These are phyloP conservation scores for Verticillium albo-atrum DNA, from an alignment of 2,329 filamentous ascomycete genomes.

Conservation along the genomic window DNA sequence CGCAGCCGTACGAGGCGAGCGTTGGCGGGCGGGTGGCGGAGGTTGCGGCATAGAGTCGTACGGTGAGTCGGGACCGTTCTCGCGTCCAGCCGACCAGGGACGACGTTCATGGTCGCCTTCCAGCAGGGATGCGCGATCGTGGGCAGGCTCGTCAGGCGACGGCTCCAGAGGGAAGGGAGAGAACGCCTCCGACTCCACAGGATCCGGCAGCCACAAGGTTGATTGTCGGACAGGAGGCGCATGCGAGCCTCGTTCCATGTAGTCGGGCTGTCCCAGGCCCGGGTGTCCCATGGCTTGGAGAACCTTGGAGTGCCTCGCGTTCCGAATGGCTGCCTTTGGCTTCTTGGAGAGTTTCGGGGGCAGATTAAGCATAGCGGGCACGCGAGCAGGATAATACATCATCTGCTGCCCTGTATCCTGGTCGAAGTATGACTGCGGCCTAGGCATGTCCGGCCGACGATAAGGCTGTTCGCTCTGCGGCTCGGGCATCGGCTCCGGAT, in stretches of 20 bases:
- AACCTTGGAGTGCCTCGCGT: conserved; percentile 70
- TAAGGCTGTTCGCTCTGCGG: conserved; percentile 3
- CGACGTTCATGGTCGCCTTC: not conserved
- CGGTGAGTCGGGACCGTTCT: not conserved
- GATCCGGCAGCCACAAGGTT: conserved; percentile 43
- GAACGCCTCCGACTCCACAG: conserved; percentile 30
- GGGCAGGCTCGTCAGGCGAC: conserved; percentile 11
- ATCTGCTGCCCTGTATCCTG: conserved; percentile 70
- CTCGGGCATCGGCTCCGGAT: conserved; percentile 14
- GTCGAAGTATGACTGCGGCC: conserved; percentile 56
- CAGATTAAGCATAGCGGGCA: conserved; percentile 88
- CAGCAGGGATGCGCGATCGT: conserved; percentile 1
- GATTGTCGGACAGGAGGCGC: conserved; percentile 22
- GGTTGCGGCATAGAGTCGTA: conserved; percentile 5
- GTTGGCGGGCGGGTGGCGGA: conserved; percentile 14
- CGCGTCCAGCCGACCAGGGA: not conserved
- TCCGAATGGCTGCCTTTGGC: conserved; percentile 58
- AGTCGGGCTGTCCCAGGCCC: conserved; percentile 8
- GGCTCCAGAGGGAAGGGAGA: conserved; percentile 10
- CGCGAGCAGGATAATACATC: conserved; percentile 93
- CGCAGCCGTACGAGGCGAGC: conserved; percentile 23
- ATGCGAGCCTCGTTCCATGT: conserved; percentile 19
- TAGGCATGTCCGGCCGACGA: conserved; percentile 21
- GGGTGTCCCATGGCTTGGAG: conserved; percentile 51
- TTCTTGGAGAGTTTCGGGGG: conserved; percentile 81